Evolutionary conservation across 2,329 filamentous ascomycete species (phyloP), one percentile per base, ranked within the genome.

Genomic region (Hypomyces rosellus): DNA sequence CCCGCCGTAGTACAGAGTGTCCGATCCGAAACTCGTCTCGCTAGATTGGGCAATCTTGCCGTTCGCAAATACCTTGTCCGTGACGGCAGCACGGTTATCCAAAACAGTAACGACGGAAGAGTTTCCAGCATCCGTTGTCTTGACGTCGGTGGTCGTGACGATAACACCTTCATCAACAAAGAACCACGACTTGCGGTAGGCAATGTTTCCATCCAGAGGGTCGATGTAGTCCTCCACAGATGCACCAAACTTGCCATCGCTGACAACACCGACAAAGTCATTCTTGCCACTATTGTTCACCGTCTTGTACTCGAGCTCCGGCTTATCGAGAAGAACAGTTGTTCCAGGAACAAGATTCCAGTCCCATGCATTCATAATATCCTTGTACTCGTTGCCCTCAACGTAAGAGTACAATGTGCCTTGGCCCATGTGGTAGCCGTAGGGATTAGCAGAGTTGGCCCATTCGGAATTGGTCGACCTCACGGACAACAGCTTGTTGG

Each of bases 331-430:
- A 5, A 57, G 46, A 1, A 54, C 48, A 7, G 59, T 61, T 9
- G 56, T 59, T 22, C 59, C 59, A 2, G 59, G 59, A 6, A 61
- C 42, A 5, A 61, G 55, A 37, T 57, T 57, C 59, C 59, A 60
- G 54, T 60, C 57, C 57, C 57, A 59, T 2, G 56, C 52, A 14
- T 42, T 56, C 55, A 56, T 53, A 7, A 60, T 58, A 49, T 61
- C 59, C 33, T 53, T 55, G 54, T 61, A 60, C 49, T 61, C 57
- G 47, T 52, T 54, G 20, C 59, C 59, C n/a, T 50, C 46, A n/a
- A 60, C 57, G 18, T 59, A 57, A 2, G 53, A 52, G 48, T 57
- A 61, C 2, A 61, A 41, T 2, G 56, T 60, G 39, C 59, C 59
- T 44, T 61, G 59, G 16, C 59, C 57, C 20, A 61, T 52, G 43